Evolutionary conservation across 345 rosid genomes (phyloP).

Genomic region (Raphanus raphanistrum): DNA sequence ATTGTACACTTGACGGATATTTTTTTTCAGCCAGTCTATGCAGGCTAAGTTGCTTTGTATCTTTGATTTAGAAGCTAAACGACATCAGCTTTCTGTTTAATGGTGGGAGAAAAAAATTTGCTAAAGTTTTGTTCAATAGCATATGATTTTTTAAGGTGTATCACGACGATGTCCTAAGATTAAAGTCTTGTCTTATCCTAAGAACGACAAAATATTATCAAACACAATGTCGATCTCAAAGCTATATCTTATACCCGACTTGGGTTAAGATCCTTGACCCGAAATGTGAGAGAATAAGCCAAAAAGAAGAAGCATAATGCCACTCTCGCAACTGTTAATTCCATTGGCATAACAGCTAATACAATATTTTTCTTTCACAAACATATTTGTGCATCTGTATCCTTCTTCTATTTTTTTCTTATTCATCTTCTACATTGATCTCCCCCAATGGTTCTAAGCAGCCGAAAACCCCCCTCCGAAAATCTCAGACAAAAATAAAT

Average conservation of each 20-base stretch:
- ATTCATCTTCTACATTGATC: slow-evolving; percentile 32
- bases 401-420: not conserved
- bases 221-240: not conserved
- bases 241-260: not conserved
- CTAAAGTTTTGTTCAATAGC: too few species aligned
- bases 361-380: not conserved
- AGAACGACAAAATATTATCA: not conserved
- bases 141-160: not conserved
- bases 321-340: not conserved
- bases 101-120: too few species aligned
- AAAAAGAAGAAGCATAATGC: not conserved
- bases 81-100: too few species aligned
- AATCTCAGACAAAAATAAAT: slow-evolving; percentile 21
- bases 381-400: not conserved
- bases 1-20: too few species aligned
- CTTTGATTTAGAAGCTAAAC: too few species aligned
- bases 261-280: not conserved
- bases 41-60: too few species aligned
- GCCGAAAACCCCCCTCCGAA: slow-evolving; percentile 11
- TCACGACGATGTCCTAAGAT: not conserved
- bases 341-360: not conserved
- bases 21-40: too few species aligned
- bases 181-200: not conserved
- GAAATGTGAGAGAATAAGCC: not conserved
- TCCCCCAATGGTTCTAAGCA: slow-evolving; percentile 25